phyloP scores from a whole-genome alignment of 1,284 basidiomycete species.

The Ganoderma leucocontextum region DNA sequence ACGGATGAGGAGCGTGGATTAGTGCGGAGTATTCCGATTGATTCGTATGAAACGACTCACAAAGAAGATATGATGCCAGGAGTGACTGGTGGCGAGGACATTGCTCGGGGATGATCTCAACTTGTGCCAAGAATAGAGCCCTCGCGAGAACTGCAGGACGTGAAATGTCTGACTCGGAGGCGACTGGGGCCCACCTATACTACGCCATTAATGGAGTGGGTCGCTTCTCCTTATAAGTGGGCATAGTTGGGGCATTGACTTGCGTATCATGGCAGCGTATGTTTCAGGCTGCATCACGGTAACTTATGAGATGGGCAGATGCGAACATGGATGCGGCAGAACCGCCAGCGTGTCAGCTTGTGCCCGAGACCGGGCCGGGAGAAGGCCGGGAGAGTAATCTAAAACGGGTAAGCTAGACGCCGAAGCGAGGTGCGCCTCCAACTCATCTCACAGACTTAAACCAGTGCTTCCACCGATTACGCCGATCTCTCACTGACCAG shows the following conservation, averaged over 20 bases:
- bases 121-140: no score
- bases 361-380: not conserved
- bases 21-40: not conserved
- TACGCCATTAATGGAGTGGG: not conserved
- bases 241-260: not conserved
- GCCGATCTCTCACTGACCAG: not conserved
- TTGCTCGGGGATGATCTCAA: not conserved
- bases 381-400: not conserved
- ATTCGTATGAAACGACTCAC: not conserved
- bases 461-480: not conserved
- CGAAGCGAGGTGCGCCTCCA: not conserved
- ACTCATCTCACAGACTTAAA: not conserved
- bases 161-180: no score
- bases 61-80: not conserved
- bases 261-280: not conserved
- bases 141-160: no score
- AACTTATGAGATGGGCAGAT: no score
- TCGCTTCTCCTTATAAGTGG: not conserved
- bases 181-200: no score
- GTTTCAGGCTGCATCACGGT: not conserved
- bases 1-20: not conserved
- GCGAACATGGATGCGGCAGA: not conserved
- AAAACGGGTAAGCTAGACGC: conserved; percentile 3
- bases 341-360: not conserved
- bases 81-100: not conserved